Evolutionary conservation across 345 rosid genomes (phyloP).

Genomic region (Eucalyptus rudis): DNA sequence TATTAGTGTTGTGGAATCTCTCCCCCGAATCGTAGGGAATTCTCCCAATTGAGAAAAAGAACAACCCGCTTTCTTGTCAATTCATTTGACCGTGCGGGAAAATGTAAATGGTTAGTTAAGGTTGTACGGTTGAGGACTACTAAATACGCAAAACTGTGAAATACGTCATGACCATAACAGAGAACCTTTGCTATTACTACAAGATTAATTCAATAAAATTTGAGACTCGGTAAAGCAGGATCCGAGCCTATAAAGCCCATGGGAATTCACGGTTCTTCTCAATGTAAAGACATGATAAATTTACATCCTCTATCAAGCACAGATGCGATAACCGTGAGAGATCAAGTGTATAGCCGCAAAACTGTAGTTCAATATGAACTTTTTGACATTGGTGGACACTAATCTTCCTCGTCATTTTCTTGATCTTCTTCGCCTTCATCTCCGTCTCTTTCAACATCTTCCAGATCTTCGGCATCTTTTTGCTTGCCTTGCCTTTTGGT

Average conservation of each 20-base stretch:
- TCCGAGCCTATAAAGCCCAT: neutral
- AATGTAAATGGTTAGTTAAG: neutral
- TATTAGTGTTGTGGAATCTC: neutral
- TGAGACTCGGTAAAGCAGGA: neutral
- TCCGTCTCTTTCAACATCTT: neutral
- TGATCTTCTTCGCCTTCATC: neutral
- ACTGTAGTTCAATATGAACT: neutral
- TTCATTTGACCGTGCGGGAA: neutral
- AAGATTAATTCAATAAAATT: neutral
- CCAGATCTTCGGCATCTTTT: neutral
- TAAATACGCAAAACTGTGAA: neutral
- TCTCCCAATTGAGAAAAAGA: neutral
- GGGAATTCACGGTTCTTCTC: neutral
- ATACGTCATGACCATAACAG: neutral
- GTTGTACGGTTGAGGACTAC: neutral
- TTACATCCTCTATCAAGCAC: neutral
- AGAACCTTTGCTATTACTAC: neutral
- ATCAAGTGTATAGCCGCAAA: neutral
- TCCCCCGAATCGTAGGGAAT: neutral
- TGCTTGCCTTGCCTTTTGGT: conserved; percentile 2
- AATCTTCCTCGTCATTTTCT: conserved; percentile 2
- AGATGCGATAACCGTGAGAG: neutral
- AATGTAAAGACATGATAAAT: neutral
- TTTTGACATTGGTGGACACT: neutral
- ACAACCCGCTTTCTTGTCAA: neutral